These are phyloP conservation scores for Hypericum perforatum DNA, from an alignment of 345 rosid species.

Conservation along the genomic window DNA sequence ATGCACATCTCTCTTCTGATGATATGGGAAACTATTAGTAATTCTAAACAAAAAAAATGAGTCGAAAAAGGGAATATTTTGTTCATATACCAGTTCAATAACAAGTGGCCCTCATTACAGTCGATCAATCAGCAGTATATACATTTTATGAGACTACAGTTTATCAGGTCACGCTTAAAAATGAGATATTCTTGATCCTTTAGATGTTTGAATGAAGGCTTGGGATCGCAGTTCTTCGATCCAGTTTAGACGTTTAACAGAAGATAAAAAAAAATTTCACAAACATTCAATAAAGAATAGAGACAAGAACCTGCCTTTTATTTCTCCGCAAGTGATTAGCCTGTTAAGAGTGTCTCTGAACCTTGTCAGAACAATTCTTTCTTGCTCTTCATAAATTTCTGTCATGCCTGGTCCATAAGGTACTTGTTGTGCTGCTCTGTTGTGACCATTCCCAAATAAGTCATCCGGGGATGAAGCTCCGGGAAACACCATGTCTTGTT, in stretches of 20 bases:
- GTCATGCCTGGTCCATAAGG: constrained; percentile 47
- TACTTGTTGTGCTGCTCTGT: constrained; percentile 42
- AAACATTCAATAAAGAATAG: background rate
- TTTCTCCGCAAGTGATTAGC: constrained; percentile 78
- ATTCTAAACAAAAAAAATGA: too few relatives aligned
- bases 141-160: background rate
- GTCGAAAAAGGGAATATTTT: constrained; percentile 16
- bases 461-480: constrained; percentile 58
- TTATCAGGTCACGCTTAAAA: too few relatives aligned
- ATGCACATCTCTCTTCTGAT: constrained; percentile 64
- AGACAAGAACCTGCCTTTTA: constrained; percentile 53
- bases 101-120: too few relatives aligned
- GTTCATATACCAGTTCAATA: constrained; percentile 41
- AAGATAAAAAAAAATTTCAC: background rate
- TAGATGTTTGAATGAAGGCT: background rate
- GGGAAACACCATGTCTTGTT: constrained; percentile 76
- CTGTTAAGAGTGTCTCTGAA: constrained; percentile 80
- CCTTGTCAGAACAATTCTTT: constrained; percentile 58
- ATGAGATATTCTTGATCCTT: too few relatives aligned
- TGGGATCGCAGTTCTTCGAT: background rate
- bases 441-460: constrained; percentile 36
- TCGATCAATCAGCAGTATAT: too few relatives aligned
- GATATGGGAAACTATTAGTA: too few relatives aligned
- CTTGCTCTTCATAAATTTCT: constrained; percentile 72
- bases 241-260: background rate